Evolutionary conservation across 169 alveolate species (phyloP).

Genomic region (Miamiensis avidus): DNA sequence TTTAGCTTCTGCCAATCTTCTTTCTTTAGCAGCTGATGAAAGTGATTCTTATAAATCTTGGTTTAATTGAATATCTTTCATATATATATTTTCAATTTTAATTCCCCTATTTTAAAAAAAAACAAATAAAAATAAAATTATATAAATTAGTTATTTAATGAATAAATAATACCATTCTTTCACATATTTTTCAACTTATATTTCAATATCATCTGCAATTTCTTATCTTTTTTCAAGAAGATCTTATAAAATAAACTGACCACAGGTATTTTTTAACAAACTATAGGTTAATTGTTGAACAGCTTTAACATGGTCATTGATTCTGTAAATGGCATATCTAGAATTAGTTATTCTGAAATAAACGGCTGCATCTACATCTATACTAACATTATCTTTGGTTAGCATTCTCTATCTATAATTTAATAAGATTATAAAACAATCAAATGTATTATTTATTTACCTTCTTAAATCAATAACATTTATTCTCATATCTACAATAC

Average conservation of each 20-base stretch:
- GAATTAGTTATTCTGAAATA: slow-evolving; percentile 44
- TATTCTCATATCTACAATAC: slow-evolving; percentile 30
- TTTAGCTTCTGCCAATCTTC: slow-evolving; percentile 42
- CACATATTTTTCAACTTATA: slow-evolving; percentile 37
- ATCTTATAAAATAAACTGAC: slow-evolving; percentile 39
- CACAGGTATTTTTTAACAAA: slow-evolving; percentile 37
- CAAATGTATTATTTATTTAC: slow-evolving; percentile 13
- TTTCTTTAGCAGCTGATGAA: slow-evolving; percentile 53
- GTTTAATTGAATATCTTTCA: slow-evolving; percentile 41
- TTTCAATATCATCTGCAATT: slow-evolving; percentile 37
- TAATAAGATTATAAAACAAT: background rate
- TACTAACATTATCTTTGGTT: slow-evolving; percentile 49
- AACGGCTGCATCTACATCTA: slow-evolving; percentile 51
- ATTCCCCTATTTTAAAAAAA: slow-evolving; percentile 32
- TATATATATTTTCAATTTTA: slow-evolving; percentile 38
- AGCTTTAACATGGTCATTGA: slow-evolving; percentile 32
- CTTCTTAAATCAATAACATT: slow-evolving; percentile 44
- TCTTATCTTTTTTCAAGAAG: slow-evolving; percentile 43
- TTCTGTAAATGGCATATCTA: slow-evolving; percentile 41
- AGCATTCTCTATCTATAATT: slow-evolving; percentile 16
- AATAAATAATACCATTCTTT: slow-evolving; percentile 34
- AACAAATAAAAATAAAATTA: background rate
- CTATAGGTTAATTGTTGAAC: slow-evolving; percentile 42
- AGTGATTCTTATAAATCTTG: slow-evolving; percentile 40
- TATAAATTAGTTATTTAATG: background rate